phyloP scores from a whole-genome alignment of 148 eudicot genomes.

The Talinum fruticosum region DNA sequence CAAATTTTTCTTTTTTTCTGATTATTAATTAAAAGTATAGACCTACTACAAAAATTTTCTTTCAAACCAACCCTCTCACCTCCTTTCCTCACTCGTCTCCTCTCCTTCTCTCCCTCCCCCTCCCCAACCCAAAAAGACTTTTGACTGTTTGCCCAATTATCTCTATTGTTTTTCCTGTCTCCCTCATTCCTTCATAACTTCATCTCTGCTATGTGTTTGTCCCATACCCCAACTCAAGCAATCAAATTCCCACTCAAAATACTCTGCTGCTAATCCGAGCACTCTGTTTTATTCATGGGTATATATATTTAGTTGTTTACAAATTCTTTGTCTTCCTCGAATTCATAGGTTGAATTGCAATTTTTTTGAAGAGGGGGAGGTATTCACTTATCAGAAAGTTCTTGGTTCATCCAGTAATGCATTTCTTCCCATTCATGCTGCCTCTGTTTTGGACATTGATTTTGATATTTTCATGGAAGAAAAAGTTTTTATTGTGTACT shows the following conservation, averaged over 20 bases:
- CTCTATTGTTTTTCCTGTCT: slow-evolving; percentile 13
- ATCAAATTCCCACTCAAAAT: slow-evolving; percentile 21
- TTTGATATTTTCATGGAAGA: too few species aligned
- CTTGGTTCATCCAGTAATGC: background rate
- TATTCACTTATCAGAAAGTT: background rate
- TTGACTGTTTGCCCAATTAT: slow-evolving; percentile 23
- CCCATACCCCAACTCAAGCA: slow-evolving; percentile 32
- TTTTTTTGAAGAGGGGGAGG: background rate
- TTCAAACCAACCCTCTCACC: too few species aligned
- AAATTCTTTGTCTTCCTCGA: background rate
- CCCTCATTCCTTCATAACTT: slow-evolving; percentile 15
- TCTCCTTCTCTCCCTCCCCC: too few species aligned
- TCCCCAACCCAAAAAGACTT: too few species aligned
- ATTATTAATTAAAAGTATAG: too few species aligned
- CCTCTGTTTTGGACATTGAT: background rate
- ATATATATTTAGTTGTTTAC: background rate
- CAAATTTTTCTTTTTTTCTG: too few species aligned
- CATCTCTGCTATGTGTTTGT: slow-evolving; percentile 25
- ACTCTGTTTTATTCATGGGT: slow-evolving; percentile 1
- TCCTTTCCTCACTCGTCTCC: too few species aligned
- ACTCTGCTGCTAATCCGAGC: background rate
- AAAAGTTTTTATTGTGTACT: too few species aligned
- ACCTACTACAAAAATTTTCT: too few species aligned
- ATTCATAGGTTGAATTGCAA: background rate
- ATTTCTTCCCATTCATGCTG: slow-evolving; percentile 4